Evolutionary conservation across 441 rosid species (phyloP), one percentile per base, ranked within the genome.

Genomic region (Erysimum cheiri): DNA sequence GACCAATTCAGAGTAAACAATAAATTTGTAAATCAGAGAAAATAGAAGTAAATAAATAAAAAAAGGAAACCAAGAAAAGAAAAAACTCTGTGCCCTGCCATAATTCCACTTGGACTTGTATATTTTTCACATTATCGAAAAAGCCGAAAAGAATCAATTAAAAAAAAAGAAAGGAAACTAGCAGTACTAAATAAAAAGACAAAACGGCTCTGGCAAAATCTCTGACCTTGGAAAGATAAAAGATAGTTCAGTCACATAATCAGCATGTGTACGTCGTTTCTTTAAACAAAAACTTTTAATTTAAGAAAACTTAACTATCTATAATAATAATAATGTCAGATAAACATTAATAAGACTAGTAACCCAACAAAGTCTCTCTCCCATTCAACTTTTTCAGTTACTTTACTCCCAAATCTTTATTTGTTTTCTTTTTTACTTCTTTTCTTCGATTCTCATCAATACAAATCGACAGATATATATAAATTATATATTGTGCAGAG

Each of bases 211-310:
- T 72, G 87, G 75, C 79, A 70, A 70, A 77, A 73, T 77, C 88
- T 91, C 93, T 89, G 92, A 88, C 91, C 94, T 83, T 78, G 66
- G 79, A 64, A 70, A 75, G 48, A 75, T 63, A 75, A 69, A 74
- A 75, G 71, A 83, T 84, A 67, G 87, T 83, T 84, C 78, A 80
- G 89, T 87, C 95, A 88, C 89, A 86, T 81, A 85, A 85, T 85
- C 85, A 87, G 93, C 95, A 90, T 88, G 96, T 74, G 80, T 85
- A 84, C 91, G 88, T 86, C 82, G 83, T 78, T 80, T 71, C 75
- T 77, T 80, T 43, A 64, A 26, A 48, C 40, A 8, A n/a, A 22
- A 55, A 26, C 13, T 35, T 33, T 28, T 8, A 49, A 32, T 14
- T 39, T 12, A 57, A 59, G 9, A 37, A 72, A 57, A 67, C 8